phyloP scores from a whole-genome alignment of 1,284 basidiomycete species.

The Fistulinella cinereoalba region DNA sequence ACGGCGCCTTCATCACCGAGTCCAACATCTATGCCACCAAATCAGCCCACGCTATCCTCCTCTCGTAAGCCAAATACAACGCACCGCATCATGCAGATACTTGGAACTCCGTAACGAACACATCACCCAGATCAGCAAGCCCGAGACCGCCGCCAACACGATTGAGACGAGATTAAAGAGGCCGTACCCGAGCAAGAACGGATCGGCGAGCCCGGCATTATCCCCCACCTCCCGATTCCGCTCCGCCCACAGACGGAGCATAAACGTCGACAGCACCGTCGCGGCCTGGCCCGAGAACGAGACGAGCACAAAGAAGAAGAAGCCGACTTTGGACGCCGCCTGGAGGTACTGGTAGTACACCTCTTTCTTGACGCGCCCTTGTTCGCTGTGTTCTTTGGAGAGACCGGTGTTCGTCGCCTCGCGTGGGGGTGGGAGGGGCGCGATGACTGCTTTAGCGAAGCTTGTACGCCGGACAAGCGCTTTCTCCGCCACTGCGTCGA shows the following conservation, averaged over 20 bases:
- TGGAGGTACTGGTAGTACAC: slow-evolving; percentile 76
- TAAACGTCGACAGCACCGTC: slow-evolving; percentile 61
- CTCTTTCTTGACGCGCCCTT: slow-evolving; percentile 75
- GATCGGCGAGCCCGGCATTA: slow-evolving; percentile 54
- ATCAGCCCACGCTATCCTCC: too few species aligned
- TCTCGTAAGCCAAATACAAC: slow-evolving; percentile 20
- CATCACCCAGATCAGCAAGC: slow-evolving; percentile 73
- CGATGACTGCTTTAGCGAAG: slow-evolving; percentile 47
- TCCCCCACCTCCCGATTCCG: slow-evolving; percentile 62
- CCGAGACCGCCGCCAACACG: slow-evolving; percentile 51
- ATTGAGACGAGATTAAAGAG: slow-evolving; percentile 54
- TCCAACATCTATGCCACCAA: slow-evolving; percentile 58
- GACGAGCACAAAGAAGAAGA: slow-evolving; percentile 54
- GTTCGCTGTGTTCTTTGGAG: slow-evolving; percentile 75
- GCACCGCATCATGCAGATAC: slow-evolving; percentile 72
- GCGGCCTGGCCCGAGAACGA: slow-evolving; percentile 52
- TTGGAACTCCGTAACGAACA: slow-evolving; percentile 77
- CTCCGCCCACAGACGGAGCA: slow-evolving; percentile 79
- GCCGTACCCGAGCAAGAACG: slow-evolving; percentile 62
- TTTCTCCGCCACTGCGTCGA: slow-evolving; percentile 20
- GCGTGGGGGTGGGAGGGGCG: slow-evolving; percentile 37
- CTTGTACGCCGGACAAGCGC: slow-evolving; percentile 35
- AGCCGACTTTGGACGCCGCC: slow-evolving; percentile 76
- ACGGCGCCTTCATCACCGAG: slow-evolving; percentile 77
- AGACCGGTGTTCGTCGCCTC: slow-evolving; percentile 28